A percentile compares a stretch with the other conserved stretches of the same genome.
Evolutionary conservation across 192 early-diverging fungal species (phyloP).

Genomic region (Coemansia aciculifera): DNA sequence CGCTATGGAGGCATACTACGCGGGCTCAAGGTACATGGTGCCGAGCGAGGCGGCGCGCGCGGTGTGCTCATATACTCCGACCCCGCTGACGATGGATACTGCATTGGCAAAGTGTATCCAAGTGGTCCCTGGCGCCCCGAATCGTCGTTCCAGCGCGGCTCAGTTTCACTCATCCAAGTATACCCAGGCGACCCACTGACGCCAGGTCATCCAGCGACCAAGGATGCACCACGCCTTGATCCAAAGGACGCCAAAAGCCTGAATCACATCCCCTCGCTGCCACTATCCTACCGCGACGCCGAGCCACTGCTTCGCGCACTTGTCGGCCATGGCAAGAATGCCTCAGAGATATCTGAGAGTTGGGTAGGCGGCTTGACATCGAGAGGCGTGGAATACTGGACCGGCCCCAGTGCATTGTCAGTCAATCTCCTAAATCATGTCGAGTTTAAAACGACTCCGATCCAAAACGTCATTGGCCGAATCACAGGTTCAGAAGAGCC

Average conservation of each 20-base stretch:
- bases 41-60: conserved; percentile 56
- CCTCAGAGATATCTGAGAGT: conserved; percentile 20
- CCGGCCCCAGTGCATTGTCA: conserved; percentile 53
- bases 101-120: conserved; percentile 55
- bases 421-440: conserved; percentile 58
- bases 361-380: conserved; percentile 60
- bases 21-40: conserved; percentile 59
- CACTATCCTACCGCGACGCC: conserved; percentile 64
- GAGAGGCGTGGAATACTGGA: conserved; percentile 55
- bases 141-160: conserved; percentile 60
- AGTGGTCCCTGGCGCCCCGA: conserved; percentile 62
- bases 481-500: conserved; percentile 59
- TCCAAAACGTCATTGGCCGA: conserved; percentile 63
- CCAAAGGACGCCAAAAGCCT: conserved; percentile 53
- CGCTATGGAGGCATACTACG: conserved; percentile 57
- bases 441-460: conserved; percentile 50
- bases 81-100: conserved; percentile 63
- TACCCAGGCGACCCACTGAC: conserved; percentile 66
- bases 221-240: conserved; percentile 58
- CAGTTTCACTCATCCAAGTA: conserved; percentile 49
- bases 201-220: conserved; percentile 58
- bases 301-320: conserved; percentile 58
- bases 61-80: conserved; percentile 66
- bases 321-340: conserved; percentile 46
- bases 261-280: conserved; percentile 62